Base-by-base conservation (phyloP, 192 early-diverging fungal species). In the Coemansia sp. region DNA sequence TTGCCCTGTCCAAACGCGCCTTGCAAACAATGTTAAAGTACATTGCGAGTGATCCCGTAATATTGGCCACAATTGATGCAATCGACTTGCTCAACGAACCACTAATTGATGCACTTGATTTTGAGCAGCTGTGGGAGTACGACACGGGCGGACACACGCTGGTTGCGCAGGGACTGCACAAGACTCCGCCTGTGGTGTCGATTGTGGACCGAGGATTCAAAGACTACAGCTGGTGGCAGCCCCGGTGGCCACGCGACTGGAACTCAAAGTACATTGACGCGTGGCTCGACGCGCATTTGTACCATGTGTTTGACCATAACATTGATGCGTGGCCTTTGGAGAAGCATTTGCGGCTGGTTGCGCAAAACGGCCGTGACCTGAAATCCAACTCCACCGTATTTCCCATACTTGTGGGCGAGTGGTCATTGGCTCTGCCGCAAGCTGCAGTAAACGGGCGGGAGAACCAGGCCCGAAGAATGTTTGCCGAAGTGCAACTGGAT, bases 391-490 rank as follows among this genome's bases (percentile, higher is more conserved):
- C 65, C n/a, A 72, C 79, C 1, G 67, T 73, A 26, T 84, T 86
- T 20, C 86, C 86, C 1, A 88, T 86, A 2, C 83, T 91, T 73
- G 88, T 89, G 4, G 90, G 90, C 35, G 90, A 91, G 58, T 91
- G 86, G 75, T 89, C 90, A 8, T 58, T 87, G 51, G 88, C 88
- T 10, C 75, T 65, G 69, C 87, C 69, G 74, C 86, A 73, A 82
- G 85, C 76, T 59, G 85, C 66, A 47, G 59, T 88, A 23, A 85
- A 83, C 26, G 89, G 89, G 7, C 66, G 84, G 4, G 55, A 75
- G 49, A 80, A 84, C 7, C 83, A 88, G 61, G 85, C 87, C 23
- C 47, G 87, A 4, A 65, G 69, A 9, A 62, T 74, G 19, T 89
- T 88, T 73, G 81, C 86, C 57, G 78, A 83, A 37, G 83, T 81